Evolutionary conservation across 176 grass and related monocot genomes (phyloP).

Genomic region (Poa pratensis): DNA sequence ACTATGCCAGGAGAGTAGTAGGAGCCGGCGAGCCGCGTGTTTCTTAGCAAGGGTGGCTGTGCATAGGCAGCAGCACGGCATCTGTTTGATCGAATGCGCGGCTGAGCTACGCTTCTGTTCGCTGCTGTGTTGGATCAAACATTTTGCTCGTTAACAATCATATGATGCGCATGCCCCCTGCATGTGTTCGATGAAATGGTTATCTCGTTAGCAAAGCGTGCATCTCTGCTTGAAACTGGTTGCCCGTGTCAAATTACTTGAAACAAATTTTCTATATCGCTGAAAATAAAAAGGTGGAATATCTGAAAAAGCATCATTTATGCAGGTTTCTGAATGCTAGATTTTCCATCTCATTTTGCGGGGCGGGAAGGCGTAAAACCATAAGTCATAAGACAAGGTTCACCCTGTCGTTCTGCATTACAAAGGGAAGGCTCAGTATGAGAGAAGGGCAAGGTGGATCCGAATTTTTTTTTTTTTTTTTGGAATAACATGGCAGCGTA

Average conservation of each 20-base stretch:
- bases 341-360: background rate
- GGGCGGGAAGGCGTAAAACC: slow-evolving; percentile 66
- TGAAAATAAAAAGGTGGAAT: background rate
- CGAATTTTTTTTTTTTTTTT: slow-evolving; percentile 14
- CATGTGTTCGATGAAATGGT: background rate
- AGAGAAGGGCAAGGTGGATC: slow-evolving; percentile 49
- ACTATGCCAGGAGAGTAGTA: background rate
- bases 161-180: background rate
- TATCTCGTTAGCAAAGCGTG: background rate
- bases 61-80: background rate
- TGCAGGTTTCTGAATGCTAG: background rate
- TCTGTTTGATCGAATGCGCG: slow-evolving; percentile 27
- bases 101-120: background rate
- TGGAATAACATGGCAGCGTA: background rate
- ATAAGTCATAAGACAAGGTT: slow-evolving; percentile 54
- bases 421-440: slow-evolving; percentile 58
- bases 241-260: background rate
- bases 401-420: slow-evolving; percentile 59
- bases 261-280: background rate
- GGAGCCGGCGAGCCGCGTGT: background rate
- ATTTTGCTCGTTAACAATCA: background rate
- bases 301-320: background rate
- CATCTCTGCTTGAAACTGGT: background rate
- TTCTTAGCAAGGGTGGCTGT: background rate
- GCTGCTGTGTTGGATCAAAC: background rate